These are phyloP conservation scores for Saccharomycopsis crataegensis DNA, from an alignment of 1,139 yeast genomes.

Conservation along the genomic window DNA sequence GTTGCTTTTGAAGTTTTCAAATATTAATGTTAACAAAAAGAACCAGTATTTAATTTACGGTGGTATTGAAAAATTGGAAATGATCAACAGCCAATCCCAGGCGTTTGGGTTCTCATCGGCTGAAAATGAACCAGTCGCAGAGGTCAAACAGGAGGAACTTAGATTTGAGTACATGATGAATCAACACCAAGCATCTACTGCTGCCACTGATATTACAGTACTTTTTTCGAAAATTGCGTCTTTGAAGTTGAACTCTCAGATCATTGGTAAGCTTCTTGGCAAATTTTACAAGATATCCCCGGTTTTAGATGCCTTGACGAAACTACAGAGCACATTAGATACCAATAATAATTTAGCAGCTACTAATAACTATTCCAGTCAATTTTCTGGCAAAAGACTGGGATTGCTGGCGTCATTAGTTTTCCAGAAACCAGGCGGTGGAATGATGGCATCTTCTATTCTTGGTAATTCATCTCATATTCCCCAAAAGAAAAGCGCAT, in stretches of 20 bases:
- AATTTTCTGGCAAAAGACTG: neutral
- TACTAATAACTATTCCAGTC: neutral
- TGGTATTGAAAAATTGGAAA: slow-evolving; percentile 33
- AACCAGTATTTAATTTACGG: slow-evolving; percentile 40
- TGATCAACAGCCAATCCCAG: slow-evolving; percentile 5
- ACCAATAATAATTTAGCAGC: neutral
- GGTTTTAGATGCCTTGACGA: slow-evolving; percentile 21
- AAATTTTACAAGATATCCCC: slow-evolving; percentile 21
- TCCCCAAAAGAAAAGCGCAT: neutral
- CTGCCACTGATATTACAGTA: slow-evolving; percentile 33
- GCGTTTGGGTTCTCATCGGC: neutral
- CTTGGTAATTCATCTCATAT: no score
- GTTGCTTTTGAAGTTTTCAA: slow-evolving; percentile 22
- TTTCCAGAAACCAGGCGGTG: slow-evolving; percentile 1
- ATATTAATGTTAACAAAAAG: slow-evolving; percentile 37
- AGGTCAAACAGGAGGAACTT: slow-evolving; percentile 34
- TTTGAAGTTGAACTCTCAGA: slow-evolving; percentile 29
- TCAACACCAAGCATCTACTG: neutral
- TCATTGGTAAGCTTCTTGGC: slow-evolving; percentile 19
- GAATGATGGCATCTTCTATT: neutral
- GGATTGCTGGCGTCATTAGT: slow-evolving; percentile 12
- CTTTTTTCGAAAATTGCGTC: slow-evolving; percentile 39
- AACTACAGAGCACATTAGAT: slow-evolving; percentile 11
- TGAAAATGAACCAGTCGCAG: slow-evolving; percentile 27
- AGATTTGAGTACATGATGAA: slow-evolving; percentile 37